Evolutionary conservation across 2,329 filamentous ascomycete species (phyloP).

Genomic region (Plectosphaerella plurivora): DNA sequence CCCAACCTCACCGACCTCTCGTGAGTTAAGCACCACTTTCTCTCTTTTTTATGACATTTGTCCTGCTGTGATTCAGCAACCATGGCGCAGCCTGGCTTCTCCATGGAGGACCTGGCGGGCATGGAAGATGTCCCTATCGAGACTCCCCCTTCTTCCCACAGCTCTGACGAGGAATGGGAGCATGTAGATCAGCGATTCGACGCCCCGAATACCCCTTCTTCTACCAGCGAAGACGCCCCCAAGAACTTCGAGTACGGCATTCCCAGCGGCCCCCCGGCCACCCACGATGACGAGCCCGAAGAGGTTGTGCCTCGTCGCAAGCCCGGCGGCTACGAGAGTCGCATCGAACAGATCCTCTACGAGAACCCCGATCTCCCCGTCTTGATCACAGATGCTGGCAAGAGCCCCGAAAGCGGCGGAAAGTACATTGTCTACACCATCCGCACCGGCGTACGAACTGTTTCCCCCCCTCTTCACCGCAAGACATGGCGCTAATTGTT

Average conservation of each 20-base stretch:
- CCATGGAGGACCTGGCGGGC: neutral
- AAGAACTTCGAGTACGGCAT: constrained; percentile 31
- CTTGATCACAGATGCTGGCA: constrained; percentile 89
- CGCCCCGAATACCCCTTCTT: constrained; percentile 66
- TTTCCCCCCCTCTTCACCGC: constrained; percentile 2
- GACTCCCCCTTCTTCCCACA: constrained; percentile 13
- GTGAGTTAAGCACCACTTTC: constrained; percentile 32
- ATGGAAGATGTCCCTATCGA: neutral
- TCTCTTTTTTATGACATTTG: neutral
- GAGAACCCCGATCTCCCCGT: constrained; percentile 90
- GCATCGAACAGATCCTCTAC: constrained; percentile 95
- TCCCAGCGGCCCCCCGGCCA: constrained; percentile 9
- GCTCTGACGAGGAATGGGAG: constrained; percentile 41
- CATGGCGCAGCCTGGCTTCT: neutral
- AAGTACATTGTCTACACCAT: constrained; percentile 98
- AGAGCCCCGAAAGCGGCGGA: constrained; percentile 87
- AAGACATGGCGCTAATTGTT: neutral
- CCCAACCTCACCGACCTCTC: constrained; percentile 56
- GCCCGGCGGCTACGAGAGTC: constrained; percentile 87
- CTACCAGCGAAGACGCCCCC: constrained; percentile 63
- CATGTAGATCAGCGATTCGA: constrained; percentile 54
- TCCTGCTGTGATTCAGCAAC: neutral
- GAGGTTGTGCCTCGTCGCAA: constrained; percentile 56
- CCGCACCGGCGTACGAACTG: constrained; percentile 70
- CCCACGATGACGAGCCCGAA: constrained; percentile 31